A percentile compares a stretch with the other conserved stretches of the same genome.
Evolutionary conservation across 495 filamentous ascomycete species (phyloP).

Genomic region (Astrothelium subdiscretum): DNA sequence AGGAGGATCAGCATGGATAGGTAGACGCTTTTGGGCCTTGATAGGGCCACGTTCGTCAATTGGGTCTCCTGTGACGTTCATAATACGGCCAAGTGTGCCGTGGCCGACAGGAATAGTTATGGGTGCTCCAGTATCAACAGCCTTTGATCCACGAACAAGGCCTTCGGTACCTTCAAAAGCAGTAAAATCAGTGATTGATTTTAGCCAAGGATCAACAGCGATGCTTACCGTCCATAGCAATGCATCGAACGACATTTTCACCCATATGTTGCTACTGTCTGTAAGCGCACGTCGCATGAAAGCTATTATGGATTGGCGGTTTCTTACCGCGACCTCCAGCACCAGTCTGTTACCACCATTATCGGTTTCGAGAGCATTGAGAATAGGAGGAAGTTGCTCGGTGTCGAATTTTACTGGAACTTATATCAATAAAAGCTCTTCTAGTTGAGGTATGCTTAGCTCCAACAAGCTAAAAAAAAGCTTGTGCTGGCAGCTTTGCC

Average conservation of each 20-base stretch:
- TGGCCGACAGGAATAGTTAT: conserved; percentile 96
- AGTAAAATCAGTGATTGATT: conserved; percentile 5
- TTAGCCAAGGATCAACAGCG: background rate
- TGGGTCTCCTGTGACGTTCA: conserved; percentile 99
- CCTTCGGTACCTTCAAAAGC: conserved; percentile 81
- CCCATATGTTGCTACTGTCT: conserved; percentile 86
- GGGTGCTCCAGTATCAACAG: conserved; percentile 80
- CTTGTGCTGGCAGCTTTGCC: background rate
- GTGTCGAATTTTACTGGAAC: conserved; percentile 81
- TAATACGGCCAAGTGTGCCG: conserved; percentile 94
- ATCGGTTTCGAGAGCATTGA: conserved; percentile 85
- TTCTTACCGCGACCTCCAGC: conserved; percentile 88
- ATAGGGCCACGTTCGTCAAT: conserved; percentile 99
- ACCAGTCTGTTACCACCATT: conserved; percentile 92
- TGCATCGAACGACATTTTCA: conserved; percentile 97
- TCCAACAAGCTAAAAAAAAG: conserved; percentile 17
- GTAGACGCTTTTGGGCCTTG: conserved; percentile 73
- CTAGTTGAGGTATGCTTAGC: conserved; percentile 11
- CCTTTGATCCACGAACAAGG: conserved; percentile 80
- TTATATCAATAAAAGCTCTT: conserved; percentile 29
- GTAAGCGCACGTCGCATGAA: background rate
- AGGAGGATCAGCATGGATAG: conserved; percentile 92
- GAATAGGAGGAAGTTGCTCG: conserved; percentile 89
- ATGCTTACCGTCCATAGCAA: conserved; percentile 97
- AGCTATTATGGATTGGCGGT: background rate